phyloP scores from a whole-genome alignment of 2,329 filamentous ascomycete species.

The Dactylella cylindrospora region DNA sequence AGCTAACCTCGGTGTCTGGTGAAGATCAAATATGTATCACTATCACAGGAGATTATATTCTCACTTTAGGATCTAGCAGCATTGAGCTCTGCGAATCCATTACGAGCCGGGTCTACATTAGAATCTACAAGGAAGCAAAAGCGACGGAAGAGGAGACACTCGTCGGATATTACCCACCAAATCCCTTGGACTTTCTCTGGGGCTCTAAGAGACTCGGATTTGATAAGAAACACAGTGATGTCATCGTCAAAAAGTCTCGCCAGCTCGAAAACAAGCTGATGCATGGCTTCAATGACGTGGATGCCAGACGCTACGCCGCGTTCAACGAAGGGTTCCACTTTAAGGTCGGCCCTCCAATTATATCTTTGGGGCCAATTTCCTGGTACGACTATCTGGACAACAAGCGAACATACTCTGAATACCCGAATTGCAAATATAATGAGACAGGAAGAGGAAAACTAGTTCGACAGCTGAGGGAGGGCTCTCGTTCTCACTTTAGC shows the following conservation, averaged over 20 bases:
- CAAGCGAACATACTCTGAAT: background rate
- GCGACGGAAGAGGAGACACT: background rate
- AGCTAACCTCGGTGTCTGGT: background rate
- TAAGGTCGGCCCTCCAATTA: background rate
- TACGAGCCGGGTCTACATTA: slow-evolving; percentile 8
- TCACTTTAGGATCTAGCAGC: slow-evolving; percentile 1
- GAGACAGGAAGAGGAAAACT: slow-evolving; percentile 3
- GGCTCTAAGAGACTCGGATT: slow-evolving; percentile 21
- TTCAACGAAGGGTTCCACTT: background rate
- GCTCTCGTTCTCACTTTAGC: background rate
- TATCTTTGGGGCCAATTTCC: slow-evolving; percentile 8
- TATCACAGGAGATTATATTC: slow-evolving; percentile 6
- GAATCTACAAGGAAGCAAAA: background rate
- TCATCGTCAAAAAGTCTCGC: slow-evolving; percentile 5
- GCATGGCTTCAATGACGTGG: background rate
- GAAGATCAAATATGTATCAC: slow-evolving; percentile 4
- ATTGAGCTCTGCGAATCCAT: slow-evolving; percentile 4
- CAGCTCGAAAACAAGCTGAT: background rate
- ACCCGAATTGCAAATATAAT: background rate
- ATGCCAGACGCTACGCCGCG: background rate
- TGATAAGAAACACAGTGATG: slow-evolving; percentile 9
- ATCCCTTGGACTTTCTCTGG: slow-evolving; percentile 9
- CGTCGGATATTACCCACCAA: background rate
- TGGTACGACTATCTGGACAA: slow-evolving; percentile 17
- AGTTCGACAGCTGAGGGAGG: background rate